Base-by-base conservation (phyloP, 2,329 filamentous ascomycete genomes). In the Stagonosporopsis vannaccii region DNA sequence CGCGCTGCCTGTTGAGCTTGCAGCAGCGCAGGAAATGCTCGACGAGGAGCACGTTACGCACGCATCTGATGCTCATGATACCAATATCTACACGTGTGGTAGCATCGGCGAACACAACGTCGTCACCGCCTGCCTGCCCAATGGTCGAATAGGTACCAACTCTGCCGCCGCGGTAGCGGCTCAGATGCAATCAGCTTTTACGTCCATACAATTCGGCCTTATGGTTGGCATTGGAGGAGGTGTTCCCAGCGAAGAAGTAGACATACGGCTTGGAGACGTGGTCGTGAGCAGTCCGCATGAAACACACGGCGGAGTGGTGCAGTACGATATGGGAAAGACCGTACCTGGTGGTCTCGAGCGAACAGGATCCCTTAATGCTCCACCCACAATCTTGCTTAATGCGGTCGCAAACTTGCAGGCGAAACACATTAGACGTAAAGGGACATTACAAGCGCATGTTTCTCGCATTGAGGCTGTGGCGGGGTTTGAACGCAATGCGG, bases 181-280 rank as follows among this genome's bases (percentile, higher is more conserved):
- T n/a, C 47, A 66, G 13, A 70, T 77, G 60, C 42, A 54, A 15
- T 48, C 52, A 4, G 70, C 65, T 4, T 78, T 77, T 53, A 36
- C 30, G 6, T 46, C 26, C 3, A 73, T 79, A 30, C 46, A 41
- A 1, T 51, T 56, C 11, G 46, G 53, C 1, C 35, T 56, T 2
- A 51, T 56, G 46, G 53, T 56, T 1, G 53, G 53, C 8, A 56
- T 56, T 9, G 46, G 53, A 11, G 46, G 53, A 12, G 46, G 53
- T 2, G 53, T 51, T 11, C 53, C 46, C 1, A 51, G 22, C 35
- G 35, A 33, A 11, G 41, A 56, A 2, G 41, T 28, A 9, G 46
- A 56, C 12, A 26, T 56, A 2, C 36, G 35, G n/a, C 41, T 56
- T 4, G 46, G 51, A 20, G 51, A 55, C 13, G 32, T 55, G 0